Evolutionary conservation across 371 early-diverging fungal genomes (phyloP).

Genomic region (Synchytrium microbalum): DNA sequence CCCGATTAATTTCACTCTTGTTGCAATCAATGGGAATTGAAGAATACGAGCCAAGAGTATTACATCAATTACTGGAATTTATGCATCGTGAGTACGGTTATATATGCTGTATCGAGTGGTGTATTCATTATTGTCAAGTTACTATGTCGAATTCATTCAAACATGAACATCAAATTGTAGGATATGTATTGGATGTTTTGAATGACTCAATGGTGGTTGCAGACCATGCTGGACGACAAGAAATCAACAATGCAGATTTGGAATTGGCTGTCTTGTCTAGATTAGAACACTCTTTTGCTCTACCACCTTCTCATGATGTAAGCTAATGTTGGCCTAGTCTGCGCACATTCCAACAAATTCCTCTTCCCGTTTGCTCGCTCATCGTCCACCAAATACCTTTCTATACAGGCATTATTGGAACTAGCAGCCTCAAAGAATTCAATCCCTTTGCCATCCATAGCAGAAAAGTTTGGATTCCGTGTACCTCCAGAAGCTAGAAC

Average conservation of each 20-base stretch:
- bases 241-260: constrained; percentile 85
- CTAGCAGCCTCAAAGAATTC: no score
- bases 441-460: no score
- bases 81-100: constrained; percentile 62
- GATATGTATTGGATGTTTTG: constrained; percentile 90
- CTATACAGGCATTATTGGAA: no score
- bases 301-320: constrained; percentile 86
- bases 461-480: no score
- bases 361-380: no score
- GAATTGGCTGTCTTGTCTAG: constrained; percentile 88
- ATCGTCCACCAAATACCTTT: no score
- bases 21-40: constrained; percentile 86
- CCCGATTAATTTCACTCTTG: constrained; percentile 85
- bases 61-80: constrained; percentile 94
- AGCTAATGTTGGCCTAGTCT: no score
- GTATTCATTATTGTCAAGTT: neutral
- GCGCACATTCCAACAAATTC: no score
- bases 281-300: constrained; percentile 81
- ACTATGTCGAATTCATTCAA: neutral
- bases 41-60: constrained; percentile 94
- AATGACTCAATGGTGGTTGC: constrained; percentile 90
- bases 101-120: neutral
- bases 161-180: constrained; percentile 34
- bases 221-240: constrained; percentile 82
- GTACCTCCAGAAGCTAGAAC: no score